phyloP scores from a whole-genome alignment of 2,329 filamentous ascomycete genomes.

The Epichloe glyceriae region DNA sequence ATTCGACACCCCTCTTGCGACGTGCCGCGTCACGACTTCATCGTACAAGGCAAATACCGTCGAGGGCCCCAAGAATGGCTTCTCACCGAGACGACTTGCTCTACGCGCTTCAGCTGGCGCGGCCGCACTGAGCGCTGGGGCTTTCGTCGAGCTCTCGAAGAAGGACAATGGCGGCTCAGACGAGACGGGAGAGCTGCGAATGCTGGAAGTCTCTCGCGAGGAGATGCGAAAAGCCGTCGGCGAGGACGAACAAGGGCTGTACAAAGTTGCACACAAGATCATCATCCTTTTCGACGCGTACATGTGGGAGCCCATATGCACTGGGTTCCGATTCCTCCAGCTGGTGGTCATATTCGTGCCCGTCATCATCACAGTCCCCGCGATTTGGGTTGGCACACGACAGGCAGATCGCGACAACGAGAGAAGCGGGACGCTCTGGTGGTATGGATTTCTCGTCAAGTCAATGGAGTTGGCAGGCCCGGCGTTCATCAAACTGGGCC shows the following conservation, averaged over 20 bases:
- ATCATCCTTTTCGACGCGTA: slow-evolving; percentile 58
- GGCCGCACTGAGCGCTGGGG: slow-evolving; percentile 36
- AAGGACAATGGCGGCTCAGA: slow-evolving; percentile 34
- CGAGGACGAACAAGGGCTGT: slow-evolving; percentile 46
- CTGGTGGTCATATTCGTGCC: slow-evolving; percentile 82
- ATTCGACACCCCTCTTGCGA: slow-evolving; percentile 9
- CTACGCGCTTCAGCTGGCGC: slow-evolving; percentile 29
- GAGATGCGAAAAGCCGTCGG: slow-evolving; percentile 62
- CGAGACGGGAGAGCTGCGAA: slow-evolving; percentile 67
- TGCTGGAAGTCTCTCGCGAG: slow-evolving; percentile 68
- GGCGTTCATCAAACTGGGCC: slow-evolving; percentile 96
- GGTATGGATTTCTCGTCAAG: slow-evolving; percentile 79
- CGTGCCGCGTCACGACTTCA: slow-evolving; percentile 15
- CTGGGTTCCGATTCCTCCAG: slow-evolving; percentile 76
- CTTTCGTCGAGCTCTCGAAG: slow-evolving; percentile 46
- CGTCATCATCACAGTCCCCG: slow-evolving; percentile 67
- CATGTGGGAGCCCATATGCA: slow-evolving; percentile 77
- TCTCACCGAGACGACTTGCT: slow-evolving; percentile 13
- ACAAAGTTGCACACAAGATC: slow-evolving; percentile 43
- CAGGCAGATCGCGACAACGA: slow-evolving; percentile 56
- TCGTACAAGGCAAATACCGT: slow-evolving; percentile 14
- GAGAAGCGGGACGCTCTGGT: slow-evolving; percentile 75
- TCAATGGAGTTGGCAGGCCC: slow-evolving; percentile 90
- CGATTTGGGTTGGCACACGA: slow-evolving; percentile 63
- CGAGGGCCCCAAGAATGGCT: slow-evolving; percentile 8